Evolutionary conservation across 352 stramenopile genomes (phyloP).

Genomic region (Phytophthora quininea): DNA sequence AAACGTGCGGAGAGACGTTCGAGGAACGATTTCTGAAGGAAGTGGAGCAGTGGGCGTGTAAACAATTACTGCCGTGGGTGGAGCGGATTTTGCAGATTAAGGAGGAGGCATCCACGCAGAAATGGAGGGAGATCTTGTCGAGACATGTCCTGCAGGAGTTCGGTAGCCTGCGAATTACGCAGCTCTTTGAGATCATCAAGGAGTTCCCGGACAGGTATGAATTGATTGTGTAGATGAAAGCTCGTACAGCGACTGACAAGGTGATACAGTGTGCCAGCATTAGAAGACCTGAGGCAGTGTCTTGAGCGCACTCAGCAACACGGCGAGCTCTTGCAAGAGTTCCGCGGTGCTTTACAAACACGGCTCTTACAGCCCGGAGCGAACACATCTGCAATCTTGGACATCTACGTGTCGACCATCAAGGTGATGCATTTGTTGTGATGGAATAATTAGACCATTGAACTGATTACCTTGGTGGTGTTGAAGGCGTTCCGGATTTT

Average conservation of each 20-base stretch:
- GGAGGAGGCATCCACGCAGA: constrained; percentile 16
- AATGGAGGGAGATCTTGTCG: constrained; percentile 58
- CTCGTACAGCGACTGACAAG: too few relatives aligned
- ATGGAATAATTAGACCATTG: neutral
- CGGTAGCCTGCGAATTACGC: constrained; percentile 76
- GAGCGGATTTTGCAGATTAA: constrained; percentile 50
- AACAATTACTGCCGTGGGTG: constrained; percentile 66
- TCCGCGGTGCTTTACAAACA: constrained; percentile 75
- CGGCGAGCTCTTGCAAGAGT: constrained; percentile 74
- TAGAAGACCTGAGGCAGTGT: constrained; percentile 74
- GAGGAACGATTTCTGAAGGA: constrained; percentile 48
- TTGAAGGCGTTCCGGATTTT: constrained; percentile 89
- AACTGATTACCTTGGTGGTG: constrained; percentile 2
- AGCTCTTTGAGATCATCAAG: constrained; percentile 97
- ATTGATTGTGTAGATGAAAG: neutral
- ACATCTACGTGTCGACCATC: constrained; percentile 98
- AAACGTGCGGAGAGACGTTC: constrained; percentile 58
- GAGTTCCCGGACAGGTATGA: constrained; percentile 94
- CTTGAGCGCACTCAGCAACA: constrained; percentile 90
- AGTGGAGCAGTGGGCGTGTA: constrained; percentile 58
- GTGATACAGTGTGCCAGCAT: constrained; percentile 48
- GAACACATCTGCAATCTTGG: constrained; percentile 96
- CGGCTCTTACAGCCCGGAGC: constrained; percentile 95
- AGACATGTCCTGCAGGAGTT: constrained; percentile 68
- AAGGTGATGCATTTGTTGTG: constrained; percentile 54